Evolutionary conservation across 176 grass and related monocot species (phyloP).

Genomic region (Zea mays): Zm-B73-REFERENCE-NAM-5.0 NC_050097.1:64202001-64202500

Average conservation of each 20-base stretch:
- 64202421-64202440: background rate
- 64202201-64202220: conserved; percentile 12
- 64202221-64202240: conserved; percentile 13
- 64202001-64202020: too few relatives aligned
- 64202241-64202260: conserved; percentile 18
- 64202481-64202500: background rate
- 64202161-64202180: background rate
- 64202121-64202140: conserved; percentile 7
- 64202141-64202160: background rate
- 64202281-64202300: conserved; percentile 66
- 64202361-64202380: background rate
- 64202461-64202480: background rate
- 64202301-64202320: conserved; percentile 60
- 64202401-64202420: background rate
- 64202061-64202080: too few relatives aligned
- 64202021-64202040: too few relatives aligned
- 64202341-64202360: conserved; percentile 46
- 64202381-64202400: background rate
- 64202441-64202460: conserved; percentile 17
- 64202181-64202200: background rate
- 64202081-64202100: conserved; percentile 9
- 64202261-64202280: conserved; percentile 54
- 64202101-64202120: background rate
- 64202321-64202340: conserved; percentile 58
- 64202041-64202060: too few relatives aligned